Conservation (phyloP, 495 filamentous ascomycete species). For the Annulohypoxylon moriforme region DNA sequence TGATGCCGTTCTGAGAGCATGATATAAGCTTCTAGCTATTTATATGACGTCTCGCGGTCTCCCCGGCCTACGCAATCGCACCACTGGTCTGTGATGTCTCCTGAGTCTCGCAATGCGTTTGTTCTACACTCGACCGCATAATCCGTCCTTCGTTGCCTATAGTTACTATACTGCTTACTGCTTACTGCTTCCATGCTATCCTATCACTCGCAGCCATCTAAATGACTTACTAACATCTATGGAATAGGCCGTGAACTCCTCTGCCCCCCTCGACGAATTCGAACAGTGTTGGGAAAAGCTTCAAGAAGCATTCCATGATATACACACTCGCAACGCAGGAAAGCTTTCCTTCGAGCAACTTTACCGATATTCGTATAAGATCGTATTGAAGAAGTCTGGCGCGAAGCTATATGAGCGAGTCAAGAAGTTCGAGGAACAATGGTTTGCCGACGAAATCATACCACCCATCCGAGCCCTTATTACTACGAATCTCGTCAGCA, state of each 20-base stretch:
- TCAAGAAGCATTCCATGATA: conserved; percentile 78
- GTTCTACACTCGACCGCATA: neutral
- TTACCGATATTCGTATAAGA: conserved; percentile 94
- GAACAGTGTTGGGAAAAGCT: conserved; percentile 84
- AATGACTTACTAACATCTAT: conserved; percentile 4
- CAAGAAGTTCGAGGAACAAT: conserved; percentile 79
- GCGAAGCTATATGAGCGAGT: conserved; percentile 83
- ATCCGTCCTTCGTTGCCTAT: neutral
- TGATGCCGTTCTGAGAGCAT: conserved; percentile 18
- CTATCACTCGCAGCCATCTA: neutral
- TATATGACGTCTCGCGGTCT: conserved; percentile 10
- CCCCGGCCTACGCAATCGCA: conserved; percentile 8
- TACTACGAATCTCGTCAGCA: conserved; percentile 66
- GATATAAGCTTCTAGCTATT: conserved; percentile 10
- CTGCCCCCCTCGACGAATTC: conserved; percentile 66
- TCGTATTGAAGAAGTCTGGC: conserved; percentile 91
- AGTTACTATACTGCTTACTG: neutral
- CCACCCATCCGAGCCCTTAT: conserved; percentile 71
- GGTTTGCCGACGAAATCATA: conserved; percentile 77
- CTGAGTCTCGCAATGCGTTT: conserved; percentile 11
- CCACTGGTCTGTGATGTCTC: conserved; percentile 22
- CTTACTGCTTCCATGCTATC: neutral
- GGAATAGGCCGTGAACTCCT: conserved; percentile 20
- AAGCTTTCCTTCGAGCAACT: conserved; percentile 92
- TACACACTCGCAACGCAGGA: conserved; percentile 93